Percentiles rank a stretch among this genome's conserved stretches.
These are phyloP conservation scores for Gastrodia elata DNA, from an alignment of 106 monocot species.

Conservation along the genomic window DNA sequence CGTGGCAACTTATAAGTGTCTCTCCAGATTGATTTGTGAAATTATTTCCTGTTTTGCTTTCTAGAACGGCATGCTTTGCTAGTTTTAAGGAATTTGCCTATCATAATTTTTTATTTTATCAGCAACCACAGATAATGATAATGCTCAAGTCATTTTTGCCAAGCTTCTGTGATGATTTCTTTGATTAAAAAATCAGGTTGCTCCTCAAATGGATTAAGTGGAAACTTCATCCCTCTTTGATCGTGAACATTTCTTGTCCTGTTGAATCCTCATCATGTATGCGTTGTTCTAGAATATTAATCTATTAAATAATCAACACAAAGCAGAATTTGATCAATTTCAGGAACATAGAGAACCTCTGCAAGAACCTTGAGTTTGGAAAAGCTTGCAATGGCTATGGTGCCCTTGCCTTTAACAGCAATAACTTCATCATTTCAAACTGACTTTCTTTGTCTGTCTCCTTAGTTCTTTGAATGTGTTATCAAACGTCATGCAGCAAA, in stretches of 20 bases:
- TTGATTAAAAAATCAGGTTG: slow-evolving; percentile 5
- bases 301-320: neutral
- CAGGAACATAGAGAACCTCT: neutral
- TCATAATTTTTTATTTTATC: neutral
- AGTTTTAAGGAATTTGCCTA: neutral
- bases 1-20: neutral
- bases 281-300: neutral
- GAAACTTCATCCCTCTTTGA: slow-evolving; percentile 1
- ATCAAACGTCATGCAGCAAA: neutral
- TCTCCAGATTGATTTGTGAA: neutral
- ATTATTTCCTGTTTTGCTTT: neutral
- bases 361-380: neutral
- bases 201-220: slow-evolving; percentile 6
- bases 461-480: neutral
- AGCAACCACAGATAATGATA: slow-evolving; percentile 1
- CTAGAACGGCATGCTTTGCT: slow-evolving; percentile 6
- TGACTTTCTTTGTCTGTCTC: neutral
- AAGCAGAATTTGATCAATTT: neutral
- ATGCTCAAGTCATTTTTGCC: neutral
- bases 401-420: slow-evolving; percentile 3
- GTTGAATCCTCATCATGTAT: slow-evolving; percentile 2
- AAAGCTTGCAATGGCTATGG: neutral
- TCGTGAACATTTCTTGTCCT: neutral
- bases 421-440: neutral
- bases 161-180: neutral